Conservation (phyloP, 139 green algal species). For the Micractinium conductrix region DNA sequence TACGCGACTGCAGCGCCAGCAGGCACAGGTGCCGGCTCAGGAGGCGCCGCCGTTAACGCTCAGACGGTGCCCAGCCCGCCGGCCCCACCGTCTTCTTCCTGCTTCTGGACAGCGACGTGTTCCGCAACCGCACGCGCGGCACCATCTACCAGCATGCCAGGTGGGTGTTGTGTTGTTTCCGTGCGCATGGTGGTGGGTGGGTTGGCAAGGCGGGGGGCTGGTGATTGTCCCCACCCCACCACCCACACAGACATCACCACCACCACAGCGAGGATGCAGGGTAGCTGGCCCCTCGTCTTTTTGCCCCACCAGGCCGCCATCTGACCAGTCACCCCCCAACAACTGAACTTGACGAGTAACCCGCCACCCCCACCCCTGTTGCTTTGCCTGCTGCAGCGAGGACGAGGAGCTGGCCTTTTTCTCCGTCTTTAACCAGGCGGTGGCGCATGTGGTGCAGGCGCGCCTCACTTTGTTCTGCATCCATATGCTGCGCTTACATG, state of each 20-base stretch:
- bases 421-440: conserved; percentile 46
- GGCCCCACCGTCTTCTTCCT: conserved; percentile 27
- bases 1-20: neutral
- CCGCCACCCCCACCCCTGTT: no score
- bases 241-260: no score
- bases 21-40: neutral
- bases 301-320: no score
- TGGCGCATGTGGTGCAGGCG: conserved; percentile 30
- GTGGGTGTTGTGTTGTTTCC: no score
- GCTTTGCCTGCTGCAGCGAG: no score
- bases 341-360: no score
- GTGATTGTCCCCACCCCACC: no score
- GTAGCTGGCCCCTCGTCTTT: no score
- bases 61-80: no score
- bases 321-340: neutral
- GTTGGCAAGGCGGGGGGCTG: neutral
- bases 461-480: no score
- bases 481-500: no score
- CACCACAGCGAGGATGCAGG: neutral
- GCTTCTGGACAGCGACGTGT: conserved; percentile 22
- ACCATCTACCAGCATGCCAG: conserved; percentile 43
- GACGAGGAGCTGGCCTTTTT: conserved; percentile 55
- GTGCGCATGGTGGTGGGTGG: no score
- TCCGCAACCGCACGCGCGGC: conserved; percentile 22
- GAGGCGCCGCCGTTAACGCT: neutral